These are phyloP conservation scores for Trifolium fragiferum DNA, from an alignment of 306 rosid genomes.

Conservation along the genomic window DNA sequence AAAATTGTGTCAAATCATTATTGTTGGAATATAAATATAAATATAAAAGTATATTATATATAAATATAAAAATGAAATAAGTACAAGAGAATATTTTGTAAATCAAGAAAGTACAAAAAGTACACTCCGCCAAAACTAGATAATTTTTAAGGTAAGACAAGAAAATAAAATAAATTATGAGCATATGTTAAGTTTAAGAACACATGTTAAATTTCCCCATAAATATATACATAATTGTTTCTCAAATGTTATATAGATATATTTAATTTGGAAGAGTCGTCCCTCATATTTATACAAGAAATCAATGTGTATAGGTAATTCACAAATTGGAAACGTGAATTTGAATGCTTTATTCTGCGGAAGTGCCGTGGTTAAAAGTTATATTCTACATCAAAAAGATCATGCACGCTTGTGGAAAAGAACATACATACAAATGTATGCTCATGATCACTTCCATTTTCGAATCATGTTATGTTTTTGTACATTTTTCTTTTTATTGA, in stretches of 20 bases:
- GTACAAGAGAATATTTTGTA: too few relatives aligned
- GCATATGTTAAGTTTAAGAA: too few relatives aligned
- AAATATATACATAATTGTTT: not conserved
- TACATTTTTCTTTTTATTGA: not conserved
- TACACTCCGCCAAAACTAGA: too few relatives aligned
- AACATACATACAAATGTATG: constrained; percentile 47
- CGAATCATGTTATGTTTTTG: constrained; percentile 27
- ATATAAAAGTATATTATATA: too few relatives aligned
- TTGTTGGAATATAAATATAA: too few relatives aligned
- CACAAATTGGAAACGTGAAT: constrained; percentile 21
- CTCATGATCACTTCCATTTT: constrained; percentile 43
- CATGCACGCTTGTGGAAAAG: constrained; percentile 55
- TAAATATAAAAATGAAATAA: too few relatives aligned
- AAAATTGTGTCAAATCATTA: too few relatives aligned
- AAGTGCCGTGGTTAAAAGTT: constrained; percentile 42
- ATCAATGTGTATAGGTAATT: not conserved
- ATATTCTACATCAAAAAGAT: constrained; percentile 39
- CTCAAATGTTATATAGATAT: not conserved
- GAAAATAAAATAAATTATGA: too few relatives aligned
- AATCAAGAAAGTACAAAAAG: too few relatives aligned
- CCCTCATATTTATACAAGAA: too few relatives aligned
- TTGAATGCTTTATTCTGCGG: constrained; percentile 41
- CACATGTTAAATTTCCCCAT: too few relatives aligned
- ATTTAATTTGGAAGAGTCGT: not conserved
- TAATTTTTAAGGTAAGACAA: too few relatives aligned